phyloP scores from a whole-genome alignment of 208 protist species.

The Trypanosomatidae sp. region DNA sequence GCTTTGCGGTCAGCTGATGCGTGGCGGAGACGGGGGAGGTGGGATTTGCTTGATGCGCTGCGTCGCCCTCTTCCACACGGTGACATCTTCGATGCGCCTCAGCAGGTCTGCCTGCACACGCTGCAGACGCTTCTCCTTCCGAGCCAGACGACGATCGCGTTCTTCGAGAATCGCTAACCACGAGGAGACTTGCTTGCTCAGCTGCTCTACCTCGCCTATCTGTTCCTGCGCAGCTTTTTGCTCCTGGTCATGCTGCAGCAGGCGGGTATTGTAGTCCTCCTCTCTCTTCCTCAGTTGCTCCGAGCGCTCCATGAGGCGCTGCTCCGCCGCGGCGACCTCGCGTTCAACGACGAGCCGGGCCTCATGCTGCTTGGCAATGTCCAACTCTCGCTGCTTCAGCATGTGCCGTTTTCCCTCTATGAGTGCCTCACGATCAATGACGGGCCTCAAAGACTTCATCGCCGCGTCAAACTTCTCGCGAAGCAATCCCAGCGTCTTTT shows the following conservation, averaged over 20 bases:
- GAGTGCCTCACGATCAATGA: conserved; percentile 48
- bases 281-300: conserved; percentile 35
- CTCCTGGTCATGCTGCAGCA: conserved; percentile 47
- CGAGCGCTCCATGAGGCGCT: conserved; percentile 30
- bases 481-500: conserved; percentile 24
- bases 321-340: conserved; percentile 40
- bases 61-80: conserved; percentile 38
- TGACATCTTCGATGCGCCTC: conserved; percentile 56
- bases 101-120: conserved; percentile 59
- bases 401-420: conserved; percentile 47
- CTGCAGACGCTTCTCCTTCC: conserved; percentile 68
- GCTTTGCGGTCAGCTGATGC: conserved; percentile 7
- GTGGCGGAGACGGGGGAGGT: conserved; percentile 32
- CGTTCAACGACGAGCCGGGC: conserved; percentile 36
- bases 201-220: conserved; percentile 66
- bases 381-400: conserved; percentile 41
- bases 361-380: conserved; percentile 49
- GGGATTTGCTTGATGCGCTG: conserved; percentile 33
- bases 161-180: conserved; percentile 80
- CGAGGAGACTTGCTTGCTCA: conserved; percentile 58
- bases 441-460: conserved; percentile 26
- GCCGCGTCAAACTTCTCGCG: conserved; percentile 37
- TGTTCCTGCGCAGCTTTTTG: conserved; percentile 55
- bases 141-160: conserved; percentile 46
- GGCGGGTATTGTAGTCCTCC: conserved; percentile 31